Percentiles rank a stretch among this genome's conserved stretches.
Evolutionary conservation across 352 stramenopile genomes (phyloP).

Genomic region (Pythium angustatum): DNA sequence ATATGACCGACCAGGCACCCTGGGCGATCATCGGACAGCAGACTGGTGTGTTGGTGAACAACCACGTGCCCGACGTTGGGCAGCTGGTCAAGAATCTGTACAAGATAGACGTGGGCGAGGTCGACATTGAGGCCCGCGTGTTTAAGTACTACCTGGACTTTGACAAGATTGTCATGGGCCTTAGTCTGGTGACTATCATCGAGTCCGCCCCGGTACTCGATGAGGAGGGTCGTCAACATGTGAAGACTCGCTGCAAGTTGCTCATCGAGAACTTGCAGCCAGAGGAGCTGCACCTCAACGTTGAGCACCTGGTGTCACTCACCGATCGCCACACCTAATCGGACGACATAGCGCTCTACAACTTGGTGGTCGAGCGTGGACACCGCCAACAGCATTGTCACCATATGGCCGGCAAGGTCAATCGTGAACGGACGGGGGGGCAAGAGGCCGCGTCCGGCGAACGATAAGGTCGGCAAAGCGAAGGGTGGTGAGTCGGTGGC

Average conservation of each 20-base stretch:
- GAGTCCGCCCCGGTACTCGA: background rate
- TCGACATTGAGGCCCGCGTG: conserved; percentile 23
- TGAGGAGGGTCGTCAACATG: conserved; percentile 8
- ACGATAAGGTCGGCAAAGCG: background rate
- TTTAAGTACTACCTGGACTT: conserved; percentile 27
- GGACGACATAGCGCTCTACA: conserved; percentile 17
- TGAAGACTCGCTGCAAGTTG: conserved; percentile 28
- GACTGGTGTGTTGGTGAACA: background rate
- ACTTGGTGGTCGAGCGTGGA: conserved; percentile 24
- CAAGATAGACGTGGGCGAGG: conserved; percentile 19
- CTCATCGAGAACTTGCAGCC: conserved; percentile 13
- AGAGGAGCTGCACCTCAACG: conserved; percentile 20
- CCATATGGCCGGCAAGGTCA: conserved; percentile 5
- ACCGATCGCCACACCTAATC: conserved; percentile 13
- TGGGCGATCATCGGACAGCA: background rate
- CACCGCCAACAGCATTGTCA: conserved; percentile 22
- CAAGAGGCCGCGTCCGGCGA: no score
- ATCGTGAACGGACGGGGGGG: background rate
- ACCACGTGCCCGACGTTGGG: background rate
- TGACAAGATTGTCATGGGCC: conserved; percentile 24
- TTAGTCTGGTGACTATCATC: conserved; percentile 6
- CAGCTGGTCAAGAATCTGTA: background rate
- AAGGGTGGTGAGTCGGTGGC: no score
- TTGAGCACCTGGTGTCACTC: conserved; percentile 16
- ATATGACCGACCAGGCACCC: conserved; percentile 17